Base-by-base conservation (phyloP, 208 protist genomes). In the Trypanosoma grayi region DNA sequence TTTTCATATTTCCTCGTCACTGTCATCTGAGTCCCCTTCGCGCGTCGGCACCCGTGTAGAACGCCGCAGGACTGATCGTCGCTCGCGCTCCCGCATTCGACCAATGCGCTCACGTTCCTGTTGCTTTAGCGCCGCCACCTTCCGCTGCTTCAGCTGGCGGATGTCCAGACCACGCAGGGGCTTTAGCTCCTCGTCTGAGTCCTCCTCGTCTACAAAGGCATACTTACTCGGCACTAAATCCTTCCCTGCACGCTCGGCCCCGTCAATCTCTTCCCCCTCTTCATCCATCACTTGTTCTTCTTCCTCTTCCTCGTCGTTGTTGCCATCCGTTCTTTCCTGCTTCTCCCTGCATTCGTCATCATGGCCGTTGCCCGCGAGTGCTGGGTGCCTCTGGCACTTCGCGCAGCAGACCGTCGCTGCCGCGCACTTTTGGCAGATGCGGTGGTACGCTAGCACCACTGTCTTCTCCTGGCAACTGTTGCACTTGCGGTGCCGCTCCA, bases 301-400 rank as follows among this genome's bases (percentile, higher is more conserved):
- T 27, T 43, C 57, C 14, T 8, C 50, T 20, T 44, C 48, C 16
- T 36, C 51, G 44, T 18, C 25, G 20, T 44, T 60, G 6, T 51
- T 18, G 10, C 24, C 30, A 9, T 33, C 25, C 14, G 25, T 31
- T 11, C 7, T 13, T 8, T 41, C 9, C 18, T 33, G 33, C 36
- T 34, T 37, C 11, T 27, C 30, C 11, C 46, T 57, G 5, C 58
- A 34, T 7, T 58, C 47, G 7, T n/a, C 20, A 34, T 24, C 33
- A 39, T 9, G 62, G 6, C n/a, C 13, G 27, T 24, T 31, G 10
- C n/a, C 10, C 14, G 8, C 33, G 18, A 53, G 11, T 2, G 37
- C 14, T 2, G 83, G 75, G 22, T 64, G 47, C 44, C 83, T 92
- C 61, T 95, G 85, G 53, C 90, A 96, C 71, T 96, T 96, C 4